Percentiles rank a stretch among this genome's conserved stretches.
Evolutionary conservation across 345 rosid genomes (phyloP).

Genomic region (Populus pruinosa): DNA sequence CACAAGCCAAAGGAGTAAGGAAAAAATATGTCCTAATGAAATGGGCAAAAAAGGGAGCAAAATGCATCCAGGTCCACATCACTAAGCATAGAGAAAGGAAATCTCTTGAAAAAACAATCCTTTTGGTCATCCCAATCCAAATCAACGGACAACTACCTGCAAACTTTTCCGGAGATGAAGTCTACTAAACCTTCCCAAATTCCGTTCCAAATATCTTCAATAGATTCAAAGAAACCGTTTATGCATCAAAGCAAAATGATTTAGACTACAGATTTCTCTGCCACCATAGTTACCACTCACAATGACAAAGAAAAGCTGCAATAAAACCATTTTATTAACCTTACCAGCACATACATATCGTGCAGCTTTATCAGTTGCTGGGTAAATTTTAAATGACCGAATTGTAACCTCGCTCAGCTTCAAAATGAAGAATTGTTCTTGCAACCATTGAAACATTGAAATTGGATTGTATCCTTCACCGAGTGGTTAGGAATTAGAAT

Average conservation of each 20-base stretch:
- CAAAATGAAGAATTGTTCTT: conserved; percentile 93
- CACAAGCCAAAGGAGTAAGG: too few relatives aligned
- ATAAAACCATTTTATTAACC: not conserved
- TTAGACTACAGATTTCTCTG: conserved; percentile 2
- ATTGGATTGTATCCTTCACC: not conserved
- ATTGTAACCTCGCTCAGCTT: conserved; percentile 59
- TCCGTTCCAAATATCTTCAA: conserved; percentile 48
- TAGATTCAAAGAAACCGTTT: conserved; percentile 66
- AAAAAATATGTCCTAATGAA: too few relatives aligned
- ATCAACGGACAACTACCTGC: conserved; percentile 51
- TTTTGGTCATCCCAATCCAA: too few relatives aligned
- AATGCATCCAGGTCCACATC: too few relatives aligned
- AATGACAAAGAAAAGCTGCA: not conserved
- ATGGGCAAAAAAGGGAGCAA: too few relatives aligned
- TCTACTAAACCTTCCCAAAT: conserved; percentile 63
- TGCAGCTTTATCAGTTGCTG: conserved; percentile 82
- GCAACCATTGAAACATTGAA: conserved; percentile 18
- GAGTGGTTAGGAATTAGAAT: not conserved
- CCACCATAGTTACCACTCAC: conserved; percentile 2
- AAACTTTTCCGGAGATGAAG: conserved; percentile 71
- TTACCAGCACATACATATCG: conserved; percentile 68
- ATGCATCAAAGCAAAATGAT: conserved; percentile 27
- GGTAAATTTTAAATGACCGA: conserved; percentile 71
- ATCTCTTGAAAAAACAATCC: too few relatives aligned
- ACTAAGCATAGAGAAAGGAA: too few relatives aligned